Percentiles rank a stretch among this genome's conserved stretches.
phyloP scores from a whole-genome alignment of 2,329 filamentous ascomycete genomes.

The Talaromyces sp. region DNA sequence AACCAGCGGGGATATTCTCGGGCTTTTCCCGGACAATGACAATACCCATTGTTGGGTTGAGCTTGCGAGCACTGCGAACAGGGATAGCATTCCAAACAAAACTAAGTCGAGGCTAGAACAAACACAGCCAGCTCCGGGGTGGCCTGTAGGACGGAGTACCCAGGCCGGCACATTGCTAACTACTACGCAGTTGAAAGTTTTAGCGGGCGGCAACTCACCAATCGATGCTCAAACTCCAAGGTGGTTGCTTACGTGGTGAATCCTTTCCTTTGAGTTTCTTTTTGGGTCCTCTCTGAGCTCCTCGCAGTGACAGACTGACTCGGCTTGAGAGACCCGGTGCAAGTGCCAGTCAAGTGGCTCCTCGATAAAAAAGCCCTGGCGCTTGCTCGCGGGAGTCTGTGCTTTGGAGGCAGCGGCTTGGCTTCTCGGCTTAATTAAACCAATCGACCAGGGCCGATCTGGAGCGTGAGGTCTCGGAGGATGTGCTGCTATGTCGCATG shows the following conservation, averaged over 20 bases:
- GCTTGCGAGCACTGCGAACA: neutral
- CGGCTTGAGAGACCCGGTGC: neutral
- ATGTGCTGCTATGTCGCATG: neutral
- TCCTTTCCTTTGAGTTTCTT: neutral
- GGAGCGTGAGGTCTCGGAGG: neutral
- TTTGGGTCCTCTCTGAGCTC: neutral
- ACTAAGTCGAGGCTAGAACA: neutral
- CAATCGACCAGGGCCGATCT: neutral
- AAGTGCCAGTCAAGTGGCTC: neutral
- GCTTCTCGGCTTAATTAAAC: neutral
- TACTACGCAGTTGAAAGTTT: neutral
- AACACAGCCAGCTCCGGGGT: neutral
- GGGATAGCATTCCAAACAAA: neutral
- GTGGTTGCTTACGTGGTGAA: neutral
- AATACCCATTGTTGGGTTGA: neutral
- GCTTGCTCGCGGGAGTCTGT: neutral
- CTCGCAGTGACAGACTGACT: neutral
- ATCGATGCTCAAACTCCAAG: neutral
- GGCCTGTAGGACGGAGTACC: neutral
- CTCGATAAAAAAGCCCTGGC: neutral
- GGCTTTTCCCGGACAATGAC: neutral
- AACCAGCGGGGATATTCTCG: neutral
- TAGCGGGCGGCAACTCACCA: neutral
- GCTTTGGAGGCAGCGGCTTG: neutral
- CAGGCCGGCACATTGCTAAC: neutral